phyloP scores from a whole-genome alignment of 2,329 filamentous ascomycete species.

The Sporothrix humicola region DNA sequence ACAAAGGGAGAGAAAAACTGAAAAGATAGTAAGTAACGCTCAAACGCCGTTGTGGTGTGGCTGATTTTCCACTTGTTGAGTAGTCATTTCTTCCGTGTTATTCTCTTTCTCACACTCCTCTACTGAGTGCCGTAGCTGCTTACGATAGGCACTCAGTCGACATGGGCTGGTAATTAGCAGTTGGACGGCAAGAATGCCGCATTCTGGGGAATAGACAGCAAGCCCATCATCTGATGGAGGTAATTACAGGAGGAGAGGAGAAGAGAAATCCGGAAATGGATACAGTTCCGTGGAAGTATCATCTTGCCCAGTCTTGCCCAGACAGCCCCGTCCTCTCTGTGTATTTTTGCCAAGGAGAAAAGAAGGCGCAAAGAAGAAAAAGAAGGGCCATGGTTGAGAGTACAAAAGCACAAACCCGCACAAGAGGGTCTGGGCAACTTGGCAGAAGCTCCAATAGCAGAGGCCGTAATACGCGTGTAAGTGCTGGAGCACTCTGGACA shows the following conservation, averaged over 20 bases:
- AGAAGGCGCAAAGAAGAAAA: conserved; percentile 1
- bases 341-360: conserved; percentile 11
- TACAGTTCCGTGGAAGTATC: background rate
- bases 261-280: background rate
- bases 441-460: background rate
- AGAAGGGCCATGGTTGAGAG: background rate
- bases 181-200: background rate
- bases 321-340: background rate
- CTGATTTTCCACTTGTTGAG: background rate
- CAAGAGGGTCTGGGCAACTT: background rate
- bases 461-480: background rate
- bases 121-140: too few relatives aligned
- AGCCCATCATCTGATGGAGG: background rate
- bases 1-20: background rate
- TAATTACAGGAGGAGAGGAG: background rate
- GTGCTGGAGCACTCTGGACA: background rate
- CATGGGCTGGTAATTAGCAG: too few relatives aligned
- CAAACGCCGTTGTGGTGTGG: background rate
- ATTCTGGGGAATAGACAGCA: background rate
- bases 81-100: background rate
- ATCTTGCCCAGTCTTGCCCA: background rate
- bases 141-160: too few relatives aligned
- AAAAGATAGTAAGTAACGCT: background rate
- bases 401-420: background rate
- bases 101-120: background rate